Evolutionary conservation across 352 stramenopile genomes (phyloP), one percentile per base, ranked within the genome.

Genomic region (Pythium sukuiense): DNA sequence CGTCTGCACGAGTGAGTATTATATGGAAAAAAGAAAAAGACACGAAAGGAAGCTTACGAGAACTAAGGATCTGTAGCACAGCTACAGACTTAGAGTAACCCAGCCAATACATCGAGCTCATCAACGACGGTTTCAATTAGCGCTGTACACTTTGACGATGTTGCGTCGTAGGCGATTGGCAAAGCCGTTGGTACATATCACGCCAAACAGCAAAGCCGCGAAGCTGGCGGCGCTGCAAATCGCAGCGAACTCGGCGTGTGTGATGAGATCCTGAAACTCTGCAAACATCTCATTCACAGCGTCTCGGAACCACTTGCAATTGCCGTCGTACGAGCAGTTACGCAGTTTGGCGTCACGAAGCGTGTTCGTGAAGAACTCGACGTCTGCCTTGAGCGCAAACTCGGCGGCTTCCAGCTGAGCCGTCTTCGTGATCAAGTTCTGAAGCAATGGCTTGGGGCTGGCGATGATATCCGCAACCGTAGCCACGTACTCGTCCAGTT

Each of bases 361-460:
- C 3, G 65, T 65, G 27, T 83, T 70, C 0, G 77, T 90, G 59
- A 82, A 80, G 59, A 82, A 87, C 64, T 91, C 79, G 32, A 90
- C 72, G 0, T 76, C 56, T 2, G 66, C 64, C 53, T 93, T 88
- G 54, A 93, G 67, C 13, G 66, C 56, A 30, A 87, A 89, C 61
- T 91, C 81, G 0, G 80, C 78, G 6, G 63, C 63, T 53, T 89
- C 82, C 70, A 93, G 79, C 14, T 71, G 68, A 11, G 55, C 55
- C 0, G 80, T 87, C 48, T 82, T 80, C 9, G 33, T 7, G 18
- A 78, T 71, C 2, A 90, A 48, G 0, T 71, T 59, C 12, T 79
- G 55, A 1, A 90, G 55, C 11, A 82, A 27, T 20, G 75, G 74
- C n/a, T 70, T 75, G 2, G 74, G 76, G 30, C 61, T 70, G 11